These are phyloP conservation scores for Sporormia fimetaria DNA, from an alignment of 495 filamentous ascomycete species.

Conservation along the genomic window DNA sequence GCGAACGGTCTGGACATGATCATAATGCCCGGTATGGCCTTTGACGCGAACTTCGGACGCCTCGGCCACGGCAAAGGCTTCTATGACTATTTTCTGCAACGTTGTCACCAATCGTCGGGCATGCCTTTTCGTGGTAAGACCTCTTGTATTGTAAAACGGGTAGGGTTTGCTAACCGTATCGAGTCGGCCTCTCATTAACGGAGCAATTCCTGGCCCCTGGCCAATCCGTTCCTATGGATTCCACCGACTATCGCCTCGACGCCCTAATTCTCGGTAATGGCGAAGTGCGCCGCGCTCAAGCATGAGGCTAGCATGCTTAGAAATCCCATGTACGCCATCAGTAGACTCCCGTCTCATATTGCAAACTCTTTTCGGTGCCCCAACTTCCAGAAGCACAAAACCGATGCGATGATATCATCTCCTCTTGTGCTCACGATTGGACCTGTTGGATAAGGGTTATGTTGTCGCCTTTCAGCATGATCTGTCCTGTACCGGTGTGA, in stretches of 20 bases:
- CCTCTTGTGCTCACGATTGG: constrained; percentile 18
- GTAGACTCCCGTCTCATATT: too few species aligned
- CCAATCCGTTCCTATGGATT: constrained; percentile 53
- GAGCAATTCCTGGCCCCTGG: constrained; percentile 65
- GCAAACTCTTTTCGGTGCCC: too few species aligned
- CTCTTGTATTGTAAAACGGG: constrained; percentile 2
- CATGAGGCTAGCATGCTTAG: constrained; percentile 2
- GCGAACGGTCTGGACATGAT: constrained; percentile 66
- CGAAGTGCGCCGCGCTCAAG: constrained; percentile 16
- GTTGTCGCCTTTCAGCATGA: constrained; percentile 94
- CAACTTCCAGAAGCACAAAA: too few species aligned
- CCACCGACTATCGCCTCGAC: constrained; percentile 56
- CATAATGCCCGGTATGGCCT: constrained; percentile 88
- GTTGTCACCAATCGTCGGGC: constrained; percentile 42
- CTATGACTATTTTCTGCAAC: constrained; percentile 83
- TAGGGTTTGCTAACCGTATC: constrained; percentile 19
- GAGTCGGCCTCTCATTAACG: constrained; percentile 72
- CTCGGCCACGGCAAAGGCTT: constrained; percentile 94
- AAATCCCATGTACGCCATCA: constrained; percentile 20
- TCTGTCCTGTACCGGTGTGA: constrained; percentile 57
- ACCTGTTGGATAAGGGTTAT: constrained; percentile 85
- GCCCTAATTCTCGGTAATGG: constrained; percentile 52
- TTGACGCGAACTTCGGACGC: constrained; percentile 62
- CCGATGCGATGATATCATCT: too few species aligned
- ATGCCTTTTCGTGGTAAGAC: constrained; percentile 58